Evolutionary conservation across 805 yeast genomes (phyloP).

Genomic region (Yarrowia deformans): DNA sequence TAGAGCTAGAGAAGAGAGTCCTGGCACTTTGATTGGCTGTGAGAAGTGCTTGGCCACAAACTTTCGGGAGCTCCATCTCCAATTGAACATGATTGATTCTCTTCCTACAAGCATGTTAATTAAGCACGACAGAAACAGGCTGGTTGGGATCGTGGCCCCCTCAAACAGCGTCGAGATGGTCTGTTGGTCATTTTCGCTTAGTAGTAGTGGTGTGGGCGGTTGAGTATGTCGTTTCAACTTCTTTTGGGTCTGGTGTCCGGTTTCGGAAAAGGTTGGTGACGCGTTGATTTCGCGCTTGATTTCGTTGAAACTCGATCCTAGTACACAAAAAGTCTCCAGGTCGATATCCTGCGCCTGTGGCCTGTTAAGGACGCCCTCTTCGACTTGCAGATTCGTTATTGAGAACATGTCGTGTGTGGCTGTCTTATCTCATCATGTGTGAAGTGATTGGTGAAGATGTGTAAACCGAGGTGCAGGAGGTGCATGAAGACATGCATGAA

Average conservation of each 20-base stretch:
- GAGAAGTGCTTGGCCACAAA: constrained; percentile 2
- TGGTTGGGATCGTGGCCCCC: constrained; percentile 14
- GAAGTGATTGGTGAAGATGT: background rate
- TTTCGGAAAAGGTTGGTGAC: background rate
- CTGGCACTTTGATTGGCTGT: constrained; percentile 11
- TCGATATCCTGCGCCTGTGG: background rate
- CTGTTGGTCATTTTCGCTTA: constrained; percentile 10
- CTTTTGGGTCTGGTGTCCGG: background rate
- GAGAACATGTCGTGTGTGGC: background rate
- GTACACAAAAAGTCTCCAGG: constrained; percentile 1
- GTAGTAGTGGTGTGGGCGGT: constrained; percentile 2
- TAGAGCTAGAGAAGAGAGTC: constrained; percentile 3
- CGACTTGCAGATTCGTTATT: constrained; percentile 1
- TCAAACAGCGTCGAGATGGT: constrained; percentile 4
- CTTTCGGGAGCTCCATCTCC: background rate
- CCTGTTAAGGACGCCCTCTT: background rate
- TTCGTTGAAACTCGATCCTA: background rate
- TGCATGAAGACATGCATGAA: too few species aligned
- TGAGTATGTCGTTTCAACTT: constrained; percentile 8
- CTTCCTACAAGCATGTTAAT: constrained; percentile 15
- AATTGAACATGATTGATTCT: constrained; percentile 23
- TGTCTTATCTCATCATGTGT: background rate
- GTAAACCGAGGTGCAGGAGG: background rate
- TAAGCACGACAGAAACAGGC: constrained; percentile 11
- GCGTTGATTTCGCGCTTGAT: constrained; percentile 13